Conservation (phyloP, 768 basidiomycete species). For the Suillus plorans region DNA sequence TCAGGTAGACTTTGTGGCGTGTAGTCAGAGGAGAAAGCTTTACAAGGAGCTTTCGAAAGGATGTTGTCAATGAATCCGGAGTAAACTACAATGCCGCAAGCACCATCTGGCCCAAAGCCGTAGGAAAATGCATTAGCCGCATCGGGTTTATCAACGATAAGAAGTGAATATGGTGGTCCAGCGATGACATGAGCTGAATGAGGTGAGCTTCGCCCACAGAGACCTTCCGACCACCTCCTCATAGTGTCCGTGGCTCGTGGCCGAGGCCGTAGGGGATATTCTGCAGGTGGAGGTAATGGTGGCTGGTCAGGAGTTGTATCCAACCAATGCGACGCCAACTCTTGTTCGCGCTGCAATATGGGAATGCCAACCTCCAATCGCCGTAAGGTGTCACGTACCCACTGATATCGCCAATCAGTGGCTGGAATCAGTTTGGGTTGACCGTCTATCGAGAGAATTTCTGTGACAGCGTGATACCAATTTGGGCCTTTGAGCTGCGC, state of each 20-base stretch:
- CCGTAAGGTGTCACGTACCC: constrained; percentile 82
- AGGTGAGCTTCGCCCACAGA: constrained; percentile 43
- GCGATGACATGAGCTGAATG: constrained; percentile 57
- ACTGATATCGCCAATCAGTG: constrained; percentile 86
- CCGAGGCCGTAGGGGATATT: constrained; percentile 79
- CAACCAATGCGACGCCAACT: constrained; percentile 56
- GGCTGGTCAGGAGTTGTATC: constrained; percentile 46
- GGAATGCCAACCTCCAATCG: constrained; percentile 76
- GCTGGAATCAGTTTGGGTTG: constrained; percentile 62
- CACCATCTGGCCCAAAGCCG: constrained; percentile 90
- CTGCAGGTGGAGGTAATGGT: constrained; percentile 78
- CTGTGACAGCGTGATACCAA: constrained; percentile 83
- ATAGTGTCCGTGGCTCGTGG: constrained; percentile 76
- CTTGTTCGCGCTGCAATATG: constrained; percentile 57
- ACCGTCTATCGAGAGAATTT: constrained; percentile 70
- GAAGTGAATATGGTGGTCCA: constrained; percentile 86
- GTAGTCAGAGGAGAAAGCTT: constrained; percentile 24
- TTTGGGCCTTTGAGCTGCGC: constrained; percentile 76
- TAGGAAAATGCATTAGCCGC: constrained; percentile 92
- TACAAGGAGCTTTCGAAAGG: constrained; percentile 42
- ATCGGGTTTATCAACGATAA: constrained; percentile 86
- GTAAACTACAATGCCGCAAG: constrained; percentile 92
- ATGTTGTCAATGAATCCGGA: constrained; percentile 92
- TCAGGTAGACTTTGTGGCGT: constrained; percentile 14
- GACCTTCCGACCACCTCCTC: constrained; percentile 51